These are phyloP conservation scores for Mortierella sp. DNA, from an alignment of 371 early-diverging fungal species.

Conservation along the genomic window DNA sequence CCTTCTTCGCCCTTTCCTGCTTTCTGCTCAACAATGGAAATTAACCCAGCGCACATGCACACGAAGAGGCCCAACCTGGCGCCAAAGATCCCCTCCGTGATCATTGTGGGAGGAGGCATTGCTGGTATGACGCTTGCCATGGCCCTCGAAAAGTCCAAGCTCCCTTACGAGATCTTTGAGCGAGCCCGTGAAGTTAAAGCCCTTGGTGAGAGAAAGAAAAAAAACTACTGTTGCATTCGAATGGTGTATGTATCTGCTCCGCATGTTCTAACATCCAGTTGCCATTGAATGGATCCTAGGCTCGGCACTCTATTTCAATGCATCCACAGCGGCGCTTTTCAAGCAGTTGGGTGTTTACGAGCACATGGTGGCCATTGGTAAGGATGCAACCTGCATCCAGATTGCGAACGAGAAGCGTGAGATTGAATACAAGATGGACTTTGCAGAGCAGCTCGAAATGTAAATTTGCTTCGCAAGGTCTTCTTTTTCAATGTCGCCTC, in stretches of 20 bases:
- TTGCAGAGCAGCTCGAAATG: conserved; percentile 9
- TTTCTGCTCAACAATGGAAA: not conserved
- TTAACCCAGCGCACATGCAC: not conserved
- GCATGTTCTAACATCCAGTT: not conserved
- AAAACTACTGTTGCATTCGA: not conserved
- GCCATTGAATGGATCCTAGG: not conserved
- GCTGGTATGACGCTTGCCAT: conserved; percentile 11
- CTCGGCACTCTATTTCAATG: not conserved
- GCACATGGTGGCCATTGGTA: not conserved
- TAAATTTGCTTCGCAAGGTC: not conserved
- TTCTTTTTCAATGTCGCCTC: not conserved
- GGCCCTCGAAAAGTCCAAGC: conserved; percentile 12
- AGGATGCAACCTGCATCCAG: not conserved
- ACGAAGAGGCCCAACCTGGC: not conserved
- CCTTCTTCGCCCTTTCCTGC: too few relatives aligned
- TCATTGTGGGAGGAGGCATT: conserved; percentile 33
- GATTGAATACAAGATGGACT: conserved; percentile 20
- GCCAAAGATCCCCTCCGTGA: conserved; percentile 12
- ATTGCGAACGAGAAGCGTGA: conserved; percentile 14
- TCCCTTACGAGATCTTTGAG: conserved; percentile 24
- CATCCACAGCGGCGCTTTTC: conserved; percentile 10
- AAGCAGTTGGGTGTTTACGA: conserved; percentile 19
- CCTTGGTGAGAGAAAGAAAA: conserved; percentile 8
- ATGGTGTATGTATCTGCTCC: not conserved
- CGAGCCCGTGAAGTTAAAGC: conserved; percentile 12